These are phyloP conservation scores for Naganishia antarctica DNA, from an alignment of 768 basidiomycete species.

Conservation along the genomic window DNA sequence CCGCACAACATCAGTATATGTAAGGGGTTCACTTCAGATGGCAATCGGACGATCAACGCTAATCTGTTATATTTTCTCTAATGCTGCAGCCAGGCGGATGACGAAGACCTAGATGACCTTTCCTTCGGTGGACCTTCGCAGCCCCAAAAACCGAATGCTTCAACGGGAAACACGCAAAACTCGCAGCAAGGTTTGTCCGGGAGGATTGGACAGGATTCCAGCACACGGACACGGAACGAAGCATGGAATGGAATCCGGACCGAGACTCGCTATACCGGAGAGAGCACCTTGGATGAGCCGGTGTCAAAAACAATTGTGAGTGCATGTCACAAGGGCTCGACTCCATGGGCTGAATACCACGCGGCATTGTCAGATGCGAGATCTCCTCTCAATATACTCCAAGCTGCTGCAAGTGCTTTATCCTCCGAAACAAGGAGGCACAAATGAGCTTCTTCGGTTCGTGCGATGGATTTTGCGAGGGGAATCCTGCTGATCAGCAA, in stretches of 20 bases:
- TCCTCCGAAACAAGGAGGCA: slow-evolving; percentile 63
- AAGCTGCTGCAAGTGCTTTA: slow-evolving; percentile 92
- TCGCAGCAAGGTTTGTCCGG: slow-evolving; percentile 34
- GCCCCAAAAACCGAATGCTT: slow-evolving; percentile 2
- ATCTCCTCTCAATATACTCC: slow-evolving; percentile 80
- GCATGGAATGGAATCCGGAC: slow-evolving; percentile 69
- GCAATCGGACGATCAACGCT: background rate
- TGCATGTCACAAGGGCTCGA: slow-evolving; percentile 24
- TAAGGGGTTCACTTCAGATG: background rate
- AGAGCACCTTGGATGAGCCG: slow-evolving; percentile 88
- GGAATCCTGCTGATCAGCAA: slow-evolving; percentile 10
- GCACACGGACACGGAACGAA: slow-evolving; percentile 31
- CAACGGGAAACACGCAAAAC: slow-evolving; percentile 9
- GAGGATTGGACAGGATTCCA: slow-evolving; percentile 35
- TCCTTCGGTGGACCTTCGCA: slow-evolving; percentile 40
- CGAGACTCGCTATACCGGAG: slow-evolving; percentile 73
- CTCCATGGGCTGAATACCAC: background rate
- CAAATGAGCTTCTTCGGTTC: slow-evolving; percentile 75
- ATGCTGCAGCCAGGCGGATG: slow-evolving; percentile 45
- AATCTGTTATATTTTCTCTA: background rate
- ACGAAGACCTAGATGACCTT: slow-evolving; percentile 47
- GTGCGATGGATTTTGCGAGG: background rate
- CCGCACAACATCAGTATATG: slow-evolving; percentile 19
- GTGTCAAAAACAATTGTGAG: slow-evolving; percentile 80
- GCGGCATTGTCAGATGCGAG: slow-evolving; percentile 62